Base-by-base conservation (phyloP, 2,329 filamentous ascomycete species). In the Samsoniella hepiali region DNA sequence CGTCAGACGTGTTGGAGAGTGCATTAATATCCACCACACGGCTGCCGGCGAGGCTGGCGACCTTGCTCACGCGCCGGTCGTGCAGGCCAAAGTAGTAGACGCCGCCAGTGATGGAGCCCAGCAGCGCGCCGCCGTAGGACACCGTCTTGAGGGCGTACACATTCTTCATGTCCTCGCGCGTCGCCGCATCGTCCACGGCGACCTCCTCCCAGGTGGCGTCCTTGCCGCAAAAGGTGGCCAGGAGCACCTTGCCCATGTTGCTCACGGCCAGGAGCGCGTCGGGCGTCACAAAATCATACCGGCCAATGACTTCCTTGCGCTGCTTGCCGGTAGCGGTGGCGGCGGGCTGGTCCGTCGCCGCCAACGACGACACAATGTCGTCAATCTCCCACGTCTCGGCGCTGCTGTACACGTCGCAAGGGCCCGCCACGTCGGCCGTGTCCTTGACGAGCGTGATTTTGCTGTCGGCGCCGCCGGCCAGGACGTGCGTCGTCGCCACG, bases 381-480 rank as follows among this genome's bases (percentile, higher is more conserved):
- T 70, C 67, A 9, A 77, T 67, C n/a, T 75, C 72, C 17, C 77
- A 61, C 10, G 67, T 71, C 17, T 67, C 44, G 15, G 70, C 47
- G 3, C 64, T 66, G 42, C 59, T 58, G 38, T 62, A 45, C 17
- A 15, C n/a, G 5, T 47, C 53, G 5, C 6, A 27, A 2, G 22
- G 22, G 11, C 9, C 34, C 8, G 9, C 13, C 29, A 34, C 7
- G 27, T 7, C 59, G 5, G 58, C 47, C 7, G 63, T 38, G n/a
- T 73, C 72, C 49, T 72, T 69, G 34, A 84, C 77, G n/a, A 86
- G 68, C 3, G 81, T 79, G 47, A 89, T 81, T 67, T 82, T 86
- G 17, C 93, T 89, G 75, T 99, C 95, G 11, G 91, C 89, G n/a
- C 91, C 95, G 13, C 95, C 95, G 2, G 91, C 93, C 4, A 85